These are phyloP conservation scores for Chaetomium globosum DNA, from an alignment of 2,329 filamentous ascomycete species.

Conservation along the genomic window DNA sequence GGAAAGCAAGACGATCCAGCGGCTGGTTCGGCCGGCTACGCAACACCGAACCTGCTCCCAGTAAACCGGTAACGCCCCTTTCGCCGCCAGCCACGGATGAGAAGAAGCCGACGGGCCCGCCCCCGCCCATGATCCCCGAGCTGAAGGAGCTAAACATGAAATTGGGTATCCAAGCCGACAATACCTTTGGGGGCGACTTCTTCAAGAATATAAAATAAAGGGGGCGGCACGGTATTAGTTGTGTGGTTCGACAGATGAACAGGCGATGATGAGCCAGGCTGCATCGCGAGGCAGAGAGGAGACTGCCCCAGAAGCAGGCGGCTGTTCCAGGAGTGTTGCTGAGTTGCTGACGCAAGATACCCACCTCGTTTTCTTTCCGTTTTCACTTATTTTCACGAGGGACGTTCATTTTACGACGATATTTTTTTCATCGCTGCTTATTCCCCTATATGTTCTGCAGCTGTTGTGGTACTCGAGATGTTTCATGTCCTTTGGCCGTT, in stretches of 20 bases:
- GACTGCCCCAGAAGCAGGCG: background rate
- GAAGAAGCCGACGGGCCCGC: slow-evolving; percentile 52
- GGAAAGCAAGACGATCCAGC: slow-evolving; percentile 58
- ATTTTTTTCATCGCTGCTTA: slow-evolving; percentile 30
- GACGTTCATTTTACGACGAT: slow-evolving; percentile 36
- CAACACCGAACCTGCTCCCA: slow-evolving; percentile 41
- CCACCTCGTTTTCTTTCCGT: slow-evolving; percentile 36
- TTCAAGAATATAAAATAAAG: slow-evolving; percentile 62
- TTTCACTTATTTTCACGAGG: slow-evolving; percentile 28
- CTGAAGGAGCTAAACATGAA: slow-evolving; percentile 56
- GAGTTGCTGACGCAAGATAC: slow-evolving; percentile 40
- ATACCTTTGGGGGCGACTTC: slow-evolving; percentile 54
- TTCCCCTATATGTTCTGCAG: slow-evolving; percentile 19
- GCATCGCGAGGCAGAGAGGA: background rate
- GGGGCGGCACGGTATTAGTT: background rate
- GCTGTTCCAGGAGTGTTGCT: slow-evolving; percentile 24
- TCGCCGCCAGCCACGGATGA: slow-evolving; percentile 32
- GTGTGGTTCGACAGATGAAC: background rate
- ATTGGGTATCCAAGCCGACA: slow-evolving; percentile 50
- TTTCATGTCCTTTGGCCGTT: slow-evolving; percentile 23
- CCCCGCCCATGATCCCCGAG: slow-evolving; percentile 64
- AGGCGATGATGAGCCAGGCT: background rate
- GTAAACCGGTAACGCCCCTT: slow-evolving; percentile 44
- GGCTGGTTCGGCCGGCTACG: slow-evolving; percentile 62
- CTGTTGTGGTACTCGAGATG: slow-evolving; percentile 24